Evolutionary conservation across 805 yeast species (phyloP), one percentile per base, ranked within the genome.

Genomic region (Millerozyma miso): DNA sequence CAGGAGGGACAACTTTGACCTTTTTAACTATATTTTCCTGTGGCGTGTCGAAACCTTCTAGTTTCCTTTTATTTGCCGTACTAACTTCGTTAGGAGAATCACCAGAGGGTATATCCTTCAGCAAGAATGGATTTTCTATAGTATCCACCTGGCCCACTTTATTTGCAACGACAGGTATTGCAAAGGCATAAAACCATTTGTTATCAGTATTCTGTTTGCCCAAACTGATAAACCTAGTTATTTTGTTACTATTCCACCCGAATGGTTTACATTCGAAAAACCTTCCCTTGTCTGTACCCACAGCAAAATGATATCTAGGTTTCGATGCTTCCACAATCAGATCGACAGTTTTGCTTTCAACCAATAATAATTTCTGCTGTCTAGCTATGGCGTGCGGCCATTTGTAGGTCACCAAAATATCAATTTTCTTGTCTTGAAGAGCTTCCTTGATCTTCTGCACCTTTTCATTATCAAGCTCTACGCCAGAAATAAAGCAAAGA

Each of bases 131-230:
- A 41, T 64, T 64, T 8, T 36, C 46, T 10, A 42, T 52, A 10
- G 54, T 38, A 5, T 36, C 31, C 14, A 38, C 8, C 6, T 37
- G 38, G n/a, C 40, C 39, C 12, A 45, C 37, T 15, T 46, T 48
- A 17, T 37, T 49, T 37, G 43, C 43, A 4, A 39, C 42, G 39
- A 29, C 35, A 2, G 47, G 46, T 14, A 51, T 56, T 15, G 59
- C 65, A 23, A 86, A 86, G 0, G 95, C 96, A 63, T 87, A 88
- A 47, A 80, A 82, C 90, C 91, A 88, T 44, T 65, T 63, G 7
- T 71, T 69, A 1, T 73, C 73, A 2, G 76, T 65, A 0, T 81
- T 84, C 57, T 71, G 83, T 38, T 71, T 68, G 0, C 79, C 85
- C 38, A 87, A 57, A 55, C 88, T 80, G 13, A 87, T 73, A 51